Base-by-base conservation (phyloP, 768 basidiomycete genomes). In the Trametes cinnabarina region DNA sequence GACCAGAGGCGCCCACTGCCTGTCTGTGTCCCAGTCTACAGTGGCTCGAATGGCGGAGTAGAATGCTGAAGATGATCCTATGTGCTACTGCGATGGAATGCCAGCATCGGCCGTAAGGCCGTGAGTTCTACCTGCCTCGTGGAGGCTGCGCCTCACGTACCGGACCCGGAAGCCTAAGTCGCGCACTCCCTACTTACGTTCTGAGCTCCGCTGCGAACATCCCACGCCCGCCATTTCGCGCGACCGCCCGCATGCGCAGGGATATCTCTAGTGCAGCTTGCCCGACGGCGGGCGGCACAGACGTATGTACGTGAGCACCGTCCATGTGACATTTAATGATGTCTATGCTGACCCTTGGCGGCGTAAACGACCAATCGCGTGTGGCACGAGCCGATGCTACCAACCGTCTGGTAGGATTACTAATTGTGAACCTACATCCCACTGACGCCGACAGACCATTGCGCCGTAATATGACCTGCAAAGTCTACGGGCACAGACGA, bases 161-260 rank as follows among this genome's bases (percentile, higher is more conserved):
- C 46, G 46, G 54, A 32, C 44, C 54, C 37, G 37, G 37, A 55
- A 48, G 54, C 54, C 46, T 19, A 28, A 54, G 35, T 26, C 22
- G 28, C 35, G 43, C 9, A 17, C 6, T 34, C 19, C 22, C 22
- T 17, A 34, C 10, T 15, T 30, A 25, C 35, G 28, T 15, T 19
- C 43, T 34, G 23, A 46, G 23, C 30, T 6, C 30, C 5, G 11
- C 42, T 15, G 12, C 30, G 42, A 34, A n/a, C 43, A 12, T 20
- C 34, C 35, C 53, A 55, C 53, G 53, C 44, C 12, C 43, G 14
- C 19, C 2, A 35, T 4, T 55, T 55, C 54, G 23, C 54, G 47
- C 54, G 54, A 40, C 47, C 54, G 37, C 54, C 8, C 54, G 54
- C 37, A 41, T 40, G 37, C 54, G 54, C 53, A 55, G 42, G 52